These are phyloP conservation scores for Suillus occidentalis DNA, from an alignment of 768 basidiomycete genomes.

Conservation along the genomic window DNA sequence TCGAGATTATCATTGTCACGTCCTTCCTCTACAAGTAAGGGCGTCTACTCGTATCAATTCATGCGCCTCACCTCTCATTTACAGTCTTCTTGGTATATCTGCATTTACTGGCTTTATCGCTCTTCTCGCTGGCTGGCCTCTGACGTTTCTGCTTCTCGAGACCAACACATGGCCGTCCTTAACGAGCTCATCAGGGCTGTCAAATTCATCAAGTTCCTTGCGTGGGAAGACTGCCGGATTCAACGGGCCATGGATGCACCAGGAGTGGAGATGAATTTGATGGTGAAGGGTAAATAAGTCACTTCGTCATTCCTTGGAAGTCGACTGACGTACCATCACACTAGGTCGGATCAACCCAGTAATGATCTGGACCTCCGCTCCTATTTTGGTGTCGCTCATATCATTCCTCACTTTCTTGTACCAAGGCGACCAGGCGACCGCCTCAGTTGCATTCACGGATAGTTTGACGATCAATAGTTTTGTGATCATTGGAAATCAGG, in stretches of 20 bases:
- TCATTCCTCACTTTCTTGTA: constrained; percentile 76
- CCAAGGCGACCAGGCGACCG: constrained; percentile 70
- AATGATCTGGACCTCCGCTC: constrained; percentile 73
- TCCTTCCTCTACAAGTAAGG: constrained; percentile 73
- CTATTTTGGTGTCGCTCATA: constrained; percentile 77
- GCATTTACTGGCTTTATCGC: constrained; percentile 67
- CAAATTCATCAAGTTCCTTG: constrained; percentile 45
- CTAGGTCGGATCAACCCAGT: constrained; percentile 71
- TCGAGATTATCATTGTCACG: constrained; percentile 74
- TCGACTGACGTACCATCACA: neutral
- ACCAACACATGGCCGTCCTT: constrained; percentile 44
- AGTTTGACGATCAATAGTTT: constrained; percentile 19
- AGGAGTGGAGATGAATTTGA: constrained; percentile 46
- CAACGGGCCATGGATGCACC: constrained; percentile 47
- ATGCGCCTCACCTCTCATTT: constrained; percentile 2
- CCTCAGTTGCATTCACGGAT: constrained; percentile 83
- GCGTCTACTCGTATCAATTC: neutral
- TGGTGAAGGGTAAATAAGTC: constrained; percentile 5
- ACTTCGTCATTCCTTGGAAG: neutral
- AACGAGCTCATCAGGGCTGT: constrained; percentile 45
- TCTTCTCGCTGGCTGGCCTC: constrained; percentile 51
- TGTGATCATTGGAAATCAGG: neutral
- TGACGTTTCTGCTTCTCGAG: constrained; percentile 39
- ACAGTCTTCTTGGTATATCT: constrained; percentile 60
- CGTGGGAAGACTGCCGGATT: constrained; percentile 47